Conservation (phyloP, 345 rosid species). For the Lepidium africanum region DNA sequence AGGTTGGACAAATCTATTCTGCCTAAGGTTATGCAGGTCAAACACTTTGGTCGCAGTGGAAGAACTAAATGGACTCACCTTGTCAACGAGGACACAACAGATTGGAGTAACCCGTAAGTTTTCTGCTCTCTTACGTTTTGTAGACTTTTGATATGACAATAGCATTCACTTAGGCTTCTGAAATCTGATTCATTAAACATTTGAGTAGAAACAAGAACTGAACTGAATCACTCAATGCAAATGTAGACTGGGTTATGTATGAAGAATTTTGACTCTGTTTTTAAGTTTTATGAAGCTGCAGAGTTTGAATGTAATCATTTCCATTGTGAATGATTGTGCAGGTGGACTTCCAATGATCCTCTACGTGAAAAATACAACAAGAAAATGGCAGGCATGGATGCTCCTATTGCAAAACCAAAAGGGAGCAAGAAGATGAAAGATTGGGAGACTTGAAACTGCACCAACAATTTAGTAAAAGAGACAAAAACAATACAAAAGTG, state of each 20-base stretch:
- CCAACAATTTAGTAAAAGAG: no score
- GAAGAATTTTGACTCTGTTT: neutral
- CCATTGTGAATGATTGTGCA: slow-evolving; percentile 15
- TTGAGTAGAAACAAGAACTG: neutral
- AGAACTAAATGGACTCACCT: slow-evolving; percentile 88
- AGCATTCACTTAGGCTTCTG: neutral
- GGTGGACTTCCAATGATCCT: slow-evolving; percentile 65
- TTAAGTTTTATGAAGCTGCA: neutral
- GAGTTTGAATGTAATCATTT: neutral
- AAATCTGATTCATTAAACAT: neutral
- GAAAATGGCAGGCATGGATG: slow-evolving; percentile 72
- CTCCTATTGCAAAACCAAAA: slow-evolving; percentile 52
- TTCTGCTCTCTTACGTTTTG: neutral
- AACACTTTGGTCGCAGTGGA: slow-evolving; percentile 81
- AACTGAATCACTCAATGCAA: neutral
- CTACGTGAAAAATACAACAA: slow-evolving; percentile 70
- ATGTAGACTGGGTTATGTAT: neutral
- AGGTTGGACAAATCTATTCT: slow-evolving; percentile 64
- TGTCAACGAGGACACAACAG: slow-evolving; percentile 74
- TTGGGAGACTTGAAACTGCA: slow-evolving; percentile 35
- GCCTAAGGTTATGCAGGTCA: slow-evolving; percentile 77
- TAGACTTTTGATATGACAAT: neutral
- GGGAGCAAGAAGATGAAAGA: slow-evolving; percentile 82
- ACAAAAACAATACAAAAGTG: no score
- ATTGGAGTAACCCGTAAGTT: slow-evolving; percentile 77